Evolutionary conservation across 768 basidiomycete species (phyloP).

Genomic region (Leccinum imitatum): DNA sequence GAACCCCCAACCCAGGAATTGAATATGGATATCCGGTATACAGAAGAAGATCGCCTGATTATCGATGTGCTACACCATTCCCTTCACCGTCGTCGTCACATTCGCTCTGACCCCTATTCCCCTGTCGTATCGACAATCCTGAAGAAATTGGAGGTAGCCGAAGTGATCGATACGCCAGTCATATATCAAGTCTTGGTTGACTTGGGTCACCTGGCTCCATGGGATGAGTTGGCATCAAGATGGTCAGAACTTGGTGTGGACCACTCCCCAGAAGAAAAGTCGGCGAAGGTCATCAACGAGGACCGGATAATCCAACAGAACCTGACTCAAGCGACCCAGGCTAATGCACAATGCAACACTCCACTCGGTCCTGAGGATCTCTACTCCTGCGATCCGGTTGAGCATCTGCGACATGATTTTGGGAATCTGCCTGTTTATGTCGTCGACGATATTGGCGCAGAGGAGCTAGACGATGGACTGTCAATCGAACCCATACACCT

Average conservation of each 20-base stretch:
- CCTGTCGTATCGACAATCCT: slow-evolving; percentile 54
- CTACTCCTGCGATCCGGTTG: slow-evolving; percentile 60
- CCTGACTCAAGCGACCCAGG: slow-evolving; percentile 10
- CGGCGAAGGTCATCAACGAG: slow-evolving; percentile 36
- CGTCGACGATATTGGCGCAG: slow-evolving; percentile 75
- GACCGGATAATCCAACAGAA: slow-evolving; percentile 23
- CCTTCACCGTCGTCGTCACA: slow-evolving; percentile 44
- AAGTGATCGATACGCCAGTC: slow-evolving; percentile 23
- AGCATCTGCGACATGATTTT: slow-evolving; percentile 81
- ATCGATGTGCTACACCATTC: slow-evolving; percentile 58
- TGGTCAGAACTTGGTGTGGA: slow-evolving; percentile 35
- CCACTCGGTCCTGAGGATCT: slow-evolving; percentile 65
- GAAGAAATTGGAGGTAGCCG: slow-evolving; percentile 48
- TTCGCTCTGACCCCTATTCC: slow-evolving; percentile 64
- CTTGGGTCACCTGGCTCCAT: slow-evolving; percentile 74
- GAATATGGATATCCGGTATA: slow-evolving; percentile 41
- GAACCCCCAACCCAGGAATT: slow-evolving; percentile 30
- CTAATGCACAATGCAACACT: slow-evolving; percentile 15
- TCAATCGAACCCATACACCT: slow-evolving; percentile 69
- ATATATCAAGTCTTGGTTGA: slow-evolving; percentile 57
- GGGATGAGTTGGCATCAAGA: slow-evolving; percentile 66
- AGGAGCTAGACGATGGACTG: slow-evolving; percentile 93
- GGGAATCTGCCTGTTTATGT: slow-evolving; percentile 79
- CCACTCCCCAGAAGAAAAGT: slow-evolving; percentile 22
- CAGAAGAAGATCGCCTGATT: slow-evolving; percentile 52